These are phyloP conservation scores for Singerocomus inundabilis DNA, from an alignment of 1,284 basidiomycete species.

Conservation along the genomic window DNA sequence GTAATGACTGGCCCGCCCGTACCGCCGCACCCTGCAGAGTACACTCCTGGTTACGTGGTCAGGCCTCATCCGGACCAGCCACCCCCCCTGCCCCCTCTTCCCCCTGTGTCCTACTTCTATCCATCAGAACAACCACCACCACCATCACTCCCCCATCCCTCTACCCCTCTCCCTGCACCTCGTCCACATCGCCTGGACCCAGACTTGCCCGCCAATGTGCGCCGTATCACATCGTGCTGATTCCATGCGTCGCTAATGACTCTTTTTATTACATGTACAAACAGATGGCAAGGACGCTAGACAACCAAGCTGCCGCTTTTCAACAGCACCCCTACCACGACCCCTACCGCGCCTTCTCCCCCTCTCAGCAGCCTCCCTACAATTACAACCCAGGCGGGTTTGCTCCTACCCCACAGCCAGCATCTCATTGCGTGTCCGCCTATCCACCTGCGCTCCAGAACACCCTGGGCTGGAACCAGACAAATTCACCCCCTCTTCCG, in stretches of 20 bases:
- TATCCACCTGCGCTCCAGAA: constrained; percentile 17
- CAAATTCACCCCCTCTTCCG: constrained; percentile 21
- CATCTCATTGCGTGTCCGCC: constrained; percentile 17
- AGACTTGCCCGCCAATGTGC: constrained; percentile 60
- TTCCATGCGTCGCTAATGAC: constrained; percentile 13
- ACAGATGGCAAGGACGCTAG: constrained; percentile 66
- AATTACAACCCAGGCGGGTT: constrained; percentile 16
- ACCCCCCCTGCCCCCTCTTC: constrained; percentile 46
- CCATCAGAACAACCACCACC: constrained; percentile 23
- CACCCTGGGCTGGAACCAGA: constrained; percentile 16
- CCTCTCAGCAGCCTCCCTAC: constrained; percentile 16
- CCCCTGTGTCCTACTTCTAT: constrained; percentile 33
- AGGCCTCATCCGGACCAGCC: constrained; percentile 18
- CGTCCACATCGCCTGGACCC: constrained; percentile 65
- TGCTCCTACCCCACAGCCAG: constrained; percentile 1
- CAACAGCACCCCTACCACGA: constrained; percentile 19
- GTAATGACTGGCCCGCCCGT: constrained; percentile 25
- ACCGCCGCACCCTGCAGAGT: constrained; percentile 23
- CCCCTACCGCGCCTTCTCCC: constrained; percentile 20
- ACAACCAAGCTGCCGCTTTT: constrained; percentile 40
- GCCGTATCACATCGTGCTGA: constrained; percentile 26
- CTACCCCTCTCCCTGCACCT: constrained; percentile 62
- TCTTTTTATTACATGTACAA: constrained; percentile 26
- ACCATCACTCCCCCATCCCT: constrained; percentile 19
- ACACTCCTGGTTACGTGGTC: constrained; percentile 5